Base-by-base conservation (phyloP, 228 moss, liverwort and hornwort genomes). In the Sphagnum fallax region DNA sequence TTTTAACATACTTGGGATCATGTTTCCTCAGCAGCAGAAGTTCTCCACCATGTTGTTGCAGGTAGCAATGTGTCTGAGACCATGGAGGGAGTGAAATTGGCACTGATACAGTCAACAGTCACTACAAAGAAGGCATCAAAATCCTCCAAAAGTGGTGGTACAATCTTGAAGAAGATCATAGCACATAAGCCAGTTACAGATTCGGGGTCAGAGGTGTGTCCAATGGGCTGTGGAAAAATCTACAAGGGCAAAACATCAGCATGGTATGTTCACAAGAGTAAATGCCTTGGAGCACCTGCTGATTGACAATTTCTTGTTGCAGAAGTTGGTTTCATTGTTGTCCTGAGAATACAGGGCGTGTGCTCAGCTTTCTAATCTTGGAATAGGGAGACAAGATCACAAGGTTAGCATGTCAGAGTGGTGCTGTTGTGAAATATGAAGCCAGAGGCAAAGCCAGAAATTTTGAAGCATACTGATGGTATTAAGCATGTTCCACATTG, bases 251-350 rank as follows among this genome's bases (percentile, higher is more conserved):
- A 13, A 66, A 81, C 77, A 47, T 73, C 86, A 4, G 16, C 86
- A 53, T 89, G 66, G 75, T 83, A 75, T 32, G 0, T 0, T 6
- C 89, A 89, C 57, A 69, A 12, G 11, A 15, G 4, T 48, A 0
- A 0, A 5, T 86, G 86, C 67, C 52, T 71, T 61, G 80, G 79
- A 78, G 79, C 75, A 55, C 32, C 32, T 32, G 32, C 2, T 32
- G 32, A 32, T 32, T 32, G 32, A 32, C 32, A 32, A 32, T 32
- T 32, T 2, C 32, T 32, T 32, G 32, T 32, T 32, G 32, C 32
- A 32, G 32, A 32, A 32, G 32, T 32, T 2, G 32, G 32, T 32
- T 32, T 32, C 32, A 32, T 32, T 32, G 32, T 32, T 32, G 2
- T 32, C 32, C 32, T 32, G 32, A 32, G 32, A 32, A 32, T 32